These are phyloP conservation scores for Penicillium riverlandense DNA, from an alignment of 495 filamentous ascomycete genomes.

Conservation along the genomic window DNA sequence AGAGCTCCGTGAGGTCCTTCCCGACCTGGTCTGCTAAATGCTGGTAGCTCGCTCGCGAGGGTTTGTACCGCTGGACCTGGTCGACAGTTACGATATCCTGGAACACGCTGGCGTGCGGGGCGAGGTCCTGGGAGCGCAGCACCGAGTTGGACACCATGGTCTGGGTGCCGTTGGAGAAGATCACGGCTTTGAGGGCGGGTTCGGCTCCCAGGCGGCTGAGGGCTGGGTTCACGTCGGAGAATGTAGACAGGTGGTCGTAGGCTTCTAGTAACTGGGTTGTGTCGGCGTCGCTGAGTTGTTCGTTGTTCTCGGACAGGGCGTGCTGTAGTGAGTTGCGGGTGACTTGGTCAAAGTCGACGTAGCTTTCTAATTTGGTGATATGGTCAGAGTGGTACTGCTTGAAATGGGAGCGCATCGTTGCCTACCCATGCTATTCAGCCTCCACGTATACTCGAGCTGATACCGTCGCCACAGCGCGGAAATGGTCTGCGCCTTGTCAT, in stretches of 20 bases:
- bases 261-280: slow-evolving; percentile 48
- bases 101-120: slow-evolving; percentile 43
- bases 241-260: slow-evolving; percentile 66
- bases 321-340: slow-evolving; percentile 58
- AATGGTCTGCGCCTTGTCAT: slow-evolving; percentile 48
- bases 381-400: neutral
- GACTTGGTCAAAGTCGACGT: slow-evolving; percentile 57
- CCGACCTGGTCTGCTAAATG: slow-evolving; percentile 50
- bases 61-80: slow-evolving; percentile 57
- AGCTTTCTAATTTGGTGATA: slow-evolving; percentile 42
- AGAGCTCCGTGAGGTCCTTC: slow-evolving; percentile 47
- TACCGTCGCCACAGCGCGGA: slow-evolving; percentile 51
- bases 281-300: slow-evolving; percentile 31
- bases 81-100: slow-evolving; percentile 56
- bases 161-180: slow-evolving; percentile 71
- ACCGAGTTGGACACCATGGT: slow-evolving; percentile 59
- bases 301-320: slow-evolving; percentile 50
- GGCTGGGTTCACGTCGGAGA: slow-evolving; percentile 55
- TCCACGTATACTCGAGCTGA: slow-evolving; percentile 80
- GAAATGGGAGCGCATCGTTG: neutral
- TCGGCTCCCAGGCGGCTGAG: slow-evolving; percentile 36
- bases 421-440: slow-evolving; percentile 72
- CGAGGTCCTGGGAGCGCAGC: slow-evolving; percentile 45
- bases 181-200: slow-evolving; percentile 41
- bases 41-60: slow-evolving; percentile 55